Evolutionary conservation across 2,329 filamentous ascomycete genomes (phyloP), one percentile per base, ranked within the genome.

Genomic region (Aspergillus pseudotamarii): DNA sequence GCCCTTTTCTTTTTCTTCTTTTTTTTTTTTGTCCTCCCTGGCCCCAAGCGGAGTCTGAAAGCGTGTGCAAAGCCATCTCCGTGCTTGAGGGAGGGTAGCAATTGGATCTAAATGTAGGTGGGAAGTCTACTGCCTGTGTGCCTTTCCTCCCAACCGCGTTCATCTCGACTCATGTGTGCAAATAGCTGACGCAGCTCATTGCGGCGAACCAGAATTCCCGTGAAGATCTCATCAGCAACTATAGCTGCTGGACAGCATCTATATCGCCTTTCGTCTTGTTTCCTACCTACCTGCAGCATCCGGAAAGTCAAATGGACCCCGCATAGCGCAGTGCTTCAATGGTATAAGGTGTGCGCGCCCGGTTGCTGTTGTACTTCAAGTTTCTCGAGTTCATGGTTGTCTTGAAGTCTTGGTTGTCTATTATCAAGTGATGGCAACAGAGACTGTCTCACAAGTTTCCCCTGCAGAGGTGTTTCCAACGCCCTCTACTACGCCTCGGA

Each of bases 391-490:
- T 16, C 19, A 21, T 8, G 16, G 26, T 19, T 46, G 21, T 23
- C 9, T 46, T 50, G 46, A 12, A 19, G 23, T 19, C 23, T 50
- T 26, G 23, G 10, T 26, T 6, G 10, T n/a, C 19, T 30, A 14
- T 41, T 41, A 23, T n/a, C 12, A 34, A 51, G 26, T 53, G 36
- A 78, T 78, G 76, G 71, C 72, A 54, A 71, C 69, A 53, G 69
- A 74, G 45, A 64, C 71, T n/a, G 87, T 90, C 75, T 84, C 84
- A 68, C 79, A 78, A 67, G 80, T 83, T 68, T 81, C 81, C 65
- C 84, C 85, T 68, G 82, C 82, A 66, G 83, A 86, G 69, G 82
- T 86, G 54, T 81, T 93, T 63, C 90, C 92, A 34, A 89, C 90
- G 41, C 89, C 91, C 12, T 84, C 85, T 41, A 88, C 90, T 67